Evolutionary conservation across 1,139 yeast species (phyloP), one percentile per base, ranked within the genome.

Genomic region (Debaryomycetaceae sp.): DNA sequence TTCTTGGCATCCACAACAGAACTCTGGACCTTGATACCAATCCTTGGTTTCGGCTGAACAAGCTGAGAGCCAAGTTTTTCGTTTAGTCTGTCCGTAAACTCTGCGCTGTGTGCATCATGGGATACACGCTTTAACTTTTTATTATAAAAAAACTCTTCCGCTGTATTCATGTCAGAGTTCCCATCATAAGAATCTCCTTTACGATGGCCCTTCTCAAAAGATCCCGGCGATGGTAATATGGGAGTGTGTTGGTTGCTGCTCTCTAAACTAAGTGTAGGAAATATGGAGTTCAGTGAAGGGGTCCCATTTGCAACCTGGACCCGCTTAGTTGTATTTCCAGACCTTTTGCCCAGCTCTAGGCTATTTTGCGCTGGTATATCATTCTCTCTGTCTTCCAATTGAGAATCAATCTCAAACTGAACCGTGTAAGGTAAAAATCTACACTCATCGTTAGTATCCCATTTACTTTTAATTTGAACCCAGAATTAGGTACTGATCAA

Each of bases 371-470:
- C 7, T 8, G 11, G 7, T 11, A 3, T 3, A 2, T 22, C 26
- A 8, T 22, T 11, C 11, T 11, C 26, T 8, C 11, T 22, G 11
- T 11, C 26, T 8, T 22, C 26, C 26, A 22, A 22, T 22, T 52
- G 52, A 9, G 51, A 37, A 2, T 59, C 72, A 4, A 81, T 75
- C 50, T 83, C 83, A 53, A 83, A 83, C 49, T 81, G 83, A 29
- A 82, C 86, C 3, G 91, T 81, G 51, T 81, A 80, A 4, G 92
- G 91, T 32, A 84, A 66, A 49, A 83, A 82, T 41, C 87, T 81
- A 41, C 9, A 18, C 8, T 13, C 11, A 7, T 29, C 8, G 56
- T 53, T 53, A 50, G 67, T 62, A 50, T 34, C 45, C 44, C 38
- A 37, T n/a, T n/a, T n/a, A n/a, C n/a, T n/a, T n/a, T n/a, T n/a